phyloP scores from a whole-genome alignment of 2,329 filamentous ascomycete genomes.

The Bipolaris cookei region DNA sequence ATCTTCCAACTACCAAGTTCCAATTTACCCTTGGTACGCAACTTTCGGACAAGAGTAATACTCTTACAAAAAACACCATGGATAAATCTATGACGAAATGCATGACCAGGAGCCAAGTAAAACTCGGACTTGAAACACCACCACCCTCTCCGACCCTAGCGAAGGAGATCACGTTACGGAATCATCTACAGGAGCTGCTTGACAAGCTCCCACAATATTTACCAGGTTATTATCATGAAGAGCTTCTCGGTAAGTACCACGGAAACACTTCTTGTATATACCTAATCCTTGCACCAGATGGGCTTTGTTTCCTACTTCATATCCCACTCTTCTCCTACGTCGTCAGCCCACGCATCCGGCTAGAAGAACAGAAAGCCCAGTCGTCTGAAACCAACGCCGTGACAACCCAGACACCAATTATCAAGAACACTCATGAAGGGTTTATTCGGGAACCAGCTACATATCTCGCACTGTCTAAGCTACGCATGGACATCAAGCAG shows the following conservation, averaged over 20 bases:
- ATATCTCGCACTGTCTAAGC: not conserved
- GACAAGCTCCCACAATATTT: slow-evolving; percentile 10
- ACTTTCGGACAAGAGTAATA: not conserved
- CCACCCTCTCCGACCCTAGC: not conserved
- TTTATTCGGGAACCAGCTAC: not conserved
- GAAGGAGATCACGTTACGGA: not conserved
- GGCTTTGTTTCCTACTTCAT: slow-evolving; percentile 15
- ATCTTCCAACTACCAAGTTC: too few relatives aligned
- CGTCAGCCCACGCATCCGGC: slow-evolving; percentile 8
- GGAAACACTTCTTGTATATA: not conserved
- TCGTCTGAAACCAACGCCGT: not conserved
- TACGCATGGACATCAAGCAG: slow-evolving; percentile 12
- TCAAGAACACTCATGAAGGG: not conserved
- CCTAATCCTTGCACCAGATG: slow-evolving; percentile 5
- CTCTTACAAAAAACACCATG: not conserved
- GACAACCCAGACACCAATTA: not conserved
- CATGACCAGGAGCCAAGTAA: not conserved
- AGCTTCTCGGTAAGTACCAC: slow-evolving; percentile 10
- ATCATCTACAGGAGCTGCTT: slow-evolving; percentile 7
- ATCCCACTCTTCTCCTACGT: slow-evolving; percentile 18
- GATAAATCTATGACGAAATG: not conserved
- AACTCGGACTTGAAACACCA: not conserved
- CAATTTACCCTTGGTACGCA: not conserved
- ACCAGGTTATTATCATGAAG: slow-evolving; percentile 8
- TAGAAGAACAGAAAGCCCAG: not conserved